Conservation (phyloP, 2,329 filamentous ascomycete species). For the Hymenoscyphus infarciens region DNA sequence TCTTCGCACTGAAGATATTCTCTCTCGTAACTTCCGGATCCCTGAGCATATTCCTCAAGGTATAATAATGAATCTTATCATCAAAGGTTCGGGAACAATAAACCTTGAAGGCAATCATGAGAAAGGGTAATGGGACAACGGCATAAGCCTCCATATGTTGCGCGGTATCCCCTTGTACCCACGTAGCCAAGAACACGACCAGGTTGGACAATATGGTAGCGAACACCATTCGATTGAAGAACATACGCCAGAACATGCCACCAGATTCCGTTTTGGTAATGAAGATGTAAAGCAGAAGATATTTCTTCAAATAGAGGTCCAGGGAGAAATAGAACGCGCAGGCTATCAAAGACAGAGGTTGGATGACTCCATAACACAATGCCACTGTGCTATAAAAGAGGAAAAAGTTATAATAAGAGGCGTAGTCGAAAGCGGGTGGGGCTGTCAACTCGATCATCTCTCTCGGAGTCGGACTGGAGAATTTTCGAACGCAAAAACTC, state of each 20-base stretch:
- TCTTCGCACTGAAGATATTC: conserved; percentile 53
- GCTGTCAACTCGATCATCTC: conserved; percentile 91
- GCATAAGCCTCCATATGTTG: conserved; percentile 59
- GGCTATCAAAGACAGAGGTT: conserved; percentile 82
- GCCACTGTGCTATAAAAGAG: conserved; percentile 90
- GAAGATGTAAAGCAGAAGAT: conserved; percentile 89
- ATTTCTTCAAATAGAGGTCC: conserved; percentile 91
- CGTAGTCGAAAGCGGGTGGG: conserved; percentile 89
- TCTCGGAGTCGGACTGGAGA: conserved; percentile 82
- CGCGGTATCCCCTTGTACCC: conserved; percentile 59
- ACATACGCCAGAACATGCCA: conserved; percentile 83
- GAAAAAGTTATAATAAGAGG: conserved; percentile 97
- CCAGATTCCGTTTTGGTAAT: conserved; percentile 96
- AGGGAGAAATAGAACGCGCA: conserved; percentile 86
- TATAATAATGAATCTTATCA: conserved; percentile 75
- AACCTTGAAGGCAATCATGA: conserved; percentile 80
- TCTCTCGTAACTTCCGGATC: conserved; percentile 42
- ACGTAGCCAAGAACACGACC: conserved; percentile 72
- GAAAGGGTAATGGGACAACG: conserved; percentile 70
- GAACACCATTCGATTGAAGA: conserved; percentile 92
- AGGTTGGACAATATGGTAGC: conserved; percentile 74
- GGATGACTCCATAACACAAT: conserved; percentile 77
- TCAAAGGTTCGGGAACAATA: conserved; percentile 79
- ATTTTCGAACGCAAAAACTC: conserved; percentile 80
- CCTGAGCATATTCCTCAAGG: conserved; percentile 54